These are phyloP conservation scores for Paramyrothecium sp. DNA, from an alignment of 2,329 filamentous ascomycete genomes.

Conservation along the genomic window DNA sequence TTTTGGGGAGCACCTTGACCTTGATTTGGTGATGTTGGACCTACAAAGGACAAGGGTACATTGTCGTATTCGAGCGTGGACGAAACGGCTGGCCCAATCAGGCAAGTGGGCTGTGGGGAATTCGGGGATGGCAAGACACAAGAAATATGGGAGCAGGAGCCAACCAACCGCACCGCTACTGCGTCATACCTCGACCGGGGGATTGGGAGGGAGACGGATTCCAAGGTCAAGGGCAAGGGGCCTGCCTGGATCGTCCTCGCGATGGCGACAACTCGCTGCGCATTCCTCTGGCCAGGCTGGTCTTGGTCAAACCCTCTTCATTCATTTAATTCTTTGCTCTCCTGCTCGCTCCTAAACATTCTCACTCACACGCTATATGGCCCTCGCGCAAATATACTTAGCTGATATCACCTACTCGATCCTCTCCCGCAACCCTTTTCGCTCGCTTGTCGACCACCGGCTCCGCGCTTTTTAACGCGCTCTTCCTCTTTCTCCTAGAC, in stretches of 20 bases:
- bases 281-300: not conserved
- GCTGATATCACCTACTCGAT: too few relatives aligned
- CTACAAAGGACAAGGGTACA: not conserved
- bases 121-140: not conserved
- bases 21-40: too few relatives aligned
- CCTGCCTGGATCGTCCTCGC: not conserved
- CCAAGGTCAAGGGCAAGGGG: not conserved
- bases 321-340: conserved; percentile 1
- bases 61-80: too few relatives aligned
- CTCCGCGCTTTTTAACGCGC: too few relatives aligned
- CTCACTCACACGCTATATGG: not conserved
- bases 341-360: not conserved
- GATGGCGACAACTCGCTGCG: not conserved
- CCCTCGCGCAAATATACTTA: not conserved
- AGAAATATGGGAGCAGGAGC: too few relatives aligned
- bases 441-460: too few relatives aligned
- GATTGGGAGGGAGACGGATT: not conserved
- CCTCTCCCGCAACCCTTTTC: too few relatives aligned
- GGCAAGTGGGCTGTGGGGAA: not conserved
- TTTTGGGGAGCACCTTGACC: too few relatives aligned
- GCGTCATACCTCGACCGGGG: conserved; percentile 9
- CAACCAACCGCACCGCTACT: conserved; percentile 4
- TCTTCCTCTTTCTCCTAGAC: too few relatives aligned
- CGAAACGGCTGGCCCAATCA: not conserved
- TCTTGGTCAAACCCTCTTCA: conserved; percentile 10